phyloP scores from a whole-genome alignment of 768 basidiomycete genomes.

The Macrolepiota albuminosa region DNA sequence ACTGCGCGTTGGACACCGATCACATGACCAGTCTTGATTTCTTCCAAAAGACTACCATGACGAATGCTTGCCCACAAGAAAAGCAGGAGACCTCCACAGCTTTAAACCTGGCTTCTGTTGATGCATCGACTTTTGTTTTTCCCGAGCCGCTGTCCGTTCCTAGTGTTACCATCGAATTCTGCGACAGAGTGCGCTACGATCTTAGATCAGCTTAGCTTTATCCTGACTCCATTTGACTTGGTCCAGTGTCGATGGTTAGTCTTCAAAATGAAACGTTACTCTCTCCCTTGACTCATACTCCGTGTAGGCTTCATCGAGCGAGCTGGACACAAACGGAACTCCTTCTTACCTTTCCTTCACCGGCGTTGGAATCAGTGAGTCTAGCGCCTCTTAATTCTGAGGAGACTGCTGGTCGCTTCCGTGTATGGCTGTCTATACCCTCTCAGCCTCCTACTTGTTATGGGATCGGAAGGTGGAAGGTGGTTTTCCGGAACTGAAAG shows the following conservation, averaged over 20 bases:
- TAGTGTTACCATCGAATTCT: conserved; percentile 84
- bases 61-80: conserved; percentile 1
- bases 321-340: conserved; percentile 94
- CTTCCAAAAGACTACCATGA: background rate
- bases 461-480: conserved; percentile 94
- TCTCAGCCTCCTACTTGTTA: conserved; percentile 38
- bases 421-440: conserved; percentile 71
- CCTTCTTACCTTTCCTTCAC: conserved; percentile 86
- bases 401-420: conserved; percentile 86
- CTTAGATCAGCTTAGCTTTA: background rate
- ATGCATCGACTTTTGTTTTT: conserved; percentile 52
- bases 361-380: conserved; percentile 58
- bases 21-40: conserved; percentile 24
- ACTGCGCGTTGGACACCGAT: conserved; percentile 11
- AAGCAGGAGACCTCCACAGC: background rate
- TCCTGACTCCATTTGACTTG: background rate
- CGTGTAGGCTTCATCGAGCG: conserved; percentile 80
- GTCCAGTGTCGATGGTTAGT: conserved; percentile 75
- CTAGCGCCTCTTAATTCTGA: conserved; percentile 72
- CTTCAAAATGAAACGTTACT: background rate
- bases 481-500: conserved; percentile 89
- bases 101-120: conserved; percentile 19
- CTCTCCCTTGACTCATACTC: conserved; percentile 2
- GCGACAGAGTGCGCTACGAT: conserved; percentile 72
- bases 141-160: conserved; percentile 41